A percentile compares a stretch with the other conserved stretches of the same genome.
Evolutionary conservation across 2,329 filamentous ascomycete genomes (phyloP).

Genomic region (Nothomitra cinnamomea): DNA sequence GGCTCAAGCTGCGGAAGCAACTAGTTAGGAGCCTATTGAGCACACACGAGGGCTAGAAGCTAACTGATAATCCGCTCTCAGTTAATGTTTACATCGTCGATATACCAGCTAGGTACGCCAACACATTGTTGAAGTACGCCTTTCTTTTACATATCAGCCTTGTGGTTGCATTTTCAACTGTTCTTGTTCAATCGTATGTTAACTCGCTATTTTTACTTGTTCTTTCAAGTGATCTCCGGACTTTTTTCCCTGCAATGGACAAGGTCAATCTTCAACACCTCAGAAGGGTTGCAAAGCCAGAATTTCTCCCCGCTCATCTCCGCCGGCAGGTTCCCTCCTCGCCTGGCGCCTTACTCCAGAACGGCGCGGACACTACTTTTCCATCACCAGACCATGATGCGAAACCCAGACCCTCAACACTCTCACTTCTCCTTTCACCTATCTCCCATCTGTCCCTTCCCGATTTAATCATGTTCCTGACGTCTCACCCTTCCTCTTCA

Average conservation of each 20-base stretch:
- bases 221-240: slow-evolving; percentile 31
- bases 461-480: slow-evolving; percentile 10
- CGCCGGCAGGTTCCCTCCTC: slow-evolving; percentile 20
- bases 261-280: slow-evolving; percentile 52
- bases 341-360: background rate
- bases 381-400: background rate
- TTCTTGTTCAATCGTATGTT: too few species aligned
- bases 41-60: too few species aligned
- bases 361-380: background rate
- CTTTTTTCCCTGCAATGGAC: slow-evolving; percentile 39
- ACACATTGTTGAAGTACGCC: slow-evolving; percentile 53
- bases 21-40: background rate
- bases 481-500: background rate
- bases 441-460: slow-evolving; percentile 20
- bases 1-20: background rate
- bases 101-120: slow-evolving; percentile 54
- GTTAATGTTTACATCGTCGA: slow-evolving; percentile 54
- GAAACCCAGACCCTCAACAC: background rate
- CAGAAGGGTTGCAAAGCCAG: slow-evolving; percentile 56
- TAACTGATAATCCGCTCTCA: background rate
- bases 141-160: slow-evolving; percentile 8
- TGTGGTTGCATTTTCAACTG: too few species aligned
- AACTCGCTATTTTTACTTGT: slow-evolving; percentile 4
- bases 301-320: slow-evolving; percentile 48
- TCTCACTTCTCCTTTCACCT: slow-evolving; percentile 21